These are phyloP conservation scores for Penicillium canariense DNA, from an alignment of 495 filamentous ascomycete species.

Conservation along the genomic window DNA sequence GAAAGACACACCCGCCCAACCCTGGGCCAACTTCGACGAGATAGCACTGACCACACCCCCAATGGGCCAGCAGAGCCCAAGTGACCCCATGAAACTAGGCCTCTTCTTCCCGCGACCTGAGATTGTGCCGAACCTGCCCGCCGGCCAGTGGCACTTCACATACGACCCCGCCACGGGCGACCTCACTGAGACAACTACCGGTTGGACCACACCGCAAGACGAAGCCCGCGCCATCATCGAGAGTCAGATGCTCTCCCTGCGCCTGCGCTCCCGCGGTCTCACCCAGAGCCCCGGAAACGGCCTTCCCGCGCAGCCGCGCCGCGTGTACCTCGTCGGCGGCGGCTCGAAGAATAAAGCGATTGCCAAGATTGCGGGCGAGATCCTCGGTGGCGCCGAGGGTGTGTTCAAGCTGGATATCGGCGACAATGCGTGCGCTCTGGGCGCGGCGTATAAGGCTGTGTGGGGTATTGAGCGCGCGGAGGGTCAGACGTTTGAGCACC, in stretches of 20 bases:
- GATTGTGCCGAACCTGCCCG: constrained; percentile 84
- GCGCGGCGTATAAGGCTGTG: constrained; percentile 94
- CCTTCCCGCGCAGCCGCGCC: constrained; percentile 78
- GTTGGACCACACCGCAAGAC: constrained; percentile 54
- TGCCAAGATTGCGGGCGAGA: constrained; percentile 73
- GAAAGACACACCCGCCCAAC: constrained; percentile 38
- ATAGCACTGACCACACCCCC: constrained; percentile 61
- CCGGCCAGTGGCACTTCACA: constrained; percentile 81
- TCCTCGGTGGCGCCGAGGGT: constrained; percentile 84
- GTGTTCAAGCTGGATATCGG: constrained; percentile 91
- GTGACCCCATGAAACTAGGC: constrained; percentile 71
- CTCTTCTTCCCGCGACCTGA: constrained; percentile 94
- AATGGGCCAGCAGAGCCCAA: constrained; percentile 53
- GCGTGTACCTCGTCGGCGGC: constrained; percentile 92
- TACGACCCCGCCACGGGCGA: constrained; percentile 48
- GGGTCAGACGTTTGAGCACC: constrained; percentile 80
- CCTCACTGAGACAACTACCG: constrained; percentile 44
- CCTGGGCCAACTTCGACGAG: constrained; percentile 78
- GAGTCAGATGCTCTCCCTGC: constrained; percentile 85
- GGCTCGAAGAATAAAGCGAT: constrained; percentile 87
- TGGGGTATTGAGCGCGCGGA: constrained; percentile 75
- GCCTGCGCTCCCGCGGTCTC: constrained; percentile 74
- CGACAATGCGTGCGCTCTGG: constrained; percentile 93
- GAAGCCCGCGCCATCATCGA: constrained; percentile 92
- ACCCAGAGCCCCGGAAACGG: constrained; percentile 53